phyloP scores from a whole-genome alignment of 164 flowering plant genomes.

The Houttuynia cordata region DNA sequence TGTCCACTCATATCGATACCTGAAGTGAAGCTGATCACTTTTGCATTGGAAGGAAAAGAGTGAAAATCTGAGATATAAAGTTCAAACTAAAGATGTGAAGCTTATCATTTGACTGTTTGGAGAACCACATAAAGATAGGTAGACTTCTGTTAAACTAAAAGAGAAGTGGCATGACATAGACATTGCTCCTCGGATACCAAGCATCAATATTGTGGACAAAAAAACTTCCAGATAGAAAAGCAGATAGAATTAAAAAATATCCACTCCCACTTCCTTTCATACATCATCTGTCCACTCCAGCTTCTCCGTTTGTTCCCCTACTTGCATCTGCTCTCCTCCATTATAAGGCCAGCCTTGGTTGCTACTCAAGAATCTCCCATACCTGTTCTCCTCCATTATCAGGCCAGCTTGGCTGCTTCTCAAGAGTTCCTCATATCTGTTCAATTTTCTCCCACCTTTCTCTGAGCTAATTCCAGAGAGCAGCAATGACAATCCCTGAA shows the following conservation, averaged over 20 bases:
- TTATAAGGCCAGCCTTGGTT: slow-evolving; percentile 16
- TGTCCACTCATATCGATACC: slow-evolving; percentile 9
- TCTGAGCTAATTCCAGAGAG: neutral
- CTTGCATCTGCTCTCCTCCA: slow-evolving; percentile 5
- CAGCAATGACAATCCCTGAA: slow-evolving; percentile 12
- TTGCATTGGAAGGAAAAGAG: neutral
- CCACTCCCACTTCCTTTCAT: slow-evolving; percentile 15
- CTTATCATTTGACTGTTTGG: slow-evolving; percentile 10
- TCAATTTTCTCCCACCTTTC: neutral
- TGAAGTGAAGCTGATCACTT: slow-evolving; percentile 8
- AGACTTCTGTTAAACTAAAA: slow-evolving; percentile 3
- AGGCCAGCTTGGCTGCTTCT: slow-evolving; percentile 11
- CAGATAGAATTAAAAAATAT: slow-evolving; percentile 17
- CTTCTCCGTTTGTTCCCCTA: slow-evolving; percentile 13
- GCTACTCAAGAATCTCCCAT: slow-evolving; percentile 10
- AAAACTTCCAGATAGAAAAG: slow-evolving; percentile 12
- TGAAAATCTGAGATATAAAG: neutral
- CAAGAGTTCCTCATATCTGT: slow-evolving; percentile 7
- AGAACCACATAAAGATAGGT: slow-evolving; percentile 14
- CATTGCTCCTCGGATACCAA: slow-evolving; percentile 22
- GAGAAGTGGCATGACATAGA: slow-evolving; percentile 33
- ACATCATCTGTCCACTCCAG: slow-evolving; percentile 9
- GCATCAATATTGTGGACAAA: slow-evolving; percentile 21
- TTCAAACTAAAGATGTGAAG: neutral
- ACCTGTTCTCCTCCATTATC: neutral